Conservation (phyloP, 345 rosid genomes). For the Raphanus raphanistrum region DNA sequence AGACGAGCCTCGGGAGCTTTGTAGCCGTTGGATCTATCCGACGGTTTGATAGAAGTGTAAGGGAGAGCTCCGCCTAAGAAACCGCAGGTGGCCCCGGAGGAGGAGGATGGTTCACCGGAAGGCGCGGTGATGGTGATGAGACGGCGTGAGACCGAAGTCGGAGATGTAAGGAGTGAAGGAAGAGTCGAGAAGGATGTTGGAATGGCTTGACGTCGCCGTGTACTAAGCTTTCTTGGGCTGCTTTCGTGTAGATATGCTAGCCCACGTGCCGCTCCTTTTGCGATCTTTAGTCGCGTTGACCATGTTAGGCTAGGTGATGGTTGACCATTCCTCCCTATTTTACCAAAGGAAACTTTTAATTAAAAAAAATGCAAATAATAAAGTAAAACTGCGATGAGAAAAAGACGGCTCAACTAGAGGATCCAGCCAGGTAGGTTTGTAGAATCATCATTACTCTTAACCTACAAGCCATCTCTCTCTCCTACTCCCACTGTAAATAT, state of each 20-base stretch:
- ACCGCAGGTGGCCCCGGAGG: constrained; percentile 57
- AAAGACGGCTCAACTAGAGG: constrained; percentile 27
- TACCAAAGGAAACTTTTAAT: background rate
- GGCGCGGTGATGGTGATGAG: constrained; percentile 78
- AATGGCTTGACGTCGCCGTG: constrained; percentile 91
- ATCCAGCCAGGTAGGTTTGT: constrained; percentile 16
- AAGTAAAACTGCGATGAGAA: constrained; percentile 1
- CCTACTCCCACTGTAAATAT: background rate
- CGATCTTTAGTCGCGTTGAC: constrained; percentile 79
- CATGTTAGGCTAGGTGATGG: constrained; percentile 75
- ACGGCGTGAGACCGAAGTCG: constrained; percentile 77
- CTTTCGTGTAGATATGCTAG: constrained; percentile 96
- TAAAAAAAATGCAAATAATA: background rate
- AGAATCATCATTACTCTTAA: constrained; percentile 21
- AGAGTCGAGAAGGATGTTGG: constrained; percentile 84
- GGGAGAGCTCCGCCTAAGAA: constrained; percentile 82
- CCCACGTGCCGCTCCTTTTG: constrained; percentile 90
- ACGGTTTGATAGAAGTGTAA: constrained; percentile 57
- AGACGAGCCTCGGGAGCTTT: constrained; percentile 83
- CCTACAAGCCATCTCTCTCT: constrained; percentile 25
- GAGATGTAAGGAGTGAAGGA: constrained; percentile 78
- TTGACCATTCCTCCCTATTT: constrained; percentile 76
- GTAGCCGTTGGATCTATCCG: constrained; percentile 61
- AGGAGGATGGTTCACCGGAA: constrained; percentile 35
- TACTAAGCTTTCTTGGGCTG: constrained; percentile 87